phyloP scores from a whole-genome alignment of 208 protist genomes.

The Acanthamoeba triangularis region DNA sequence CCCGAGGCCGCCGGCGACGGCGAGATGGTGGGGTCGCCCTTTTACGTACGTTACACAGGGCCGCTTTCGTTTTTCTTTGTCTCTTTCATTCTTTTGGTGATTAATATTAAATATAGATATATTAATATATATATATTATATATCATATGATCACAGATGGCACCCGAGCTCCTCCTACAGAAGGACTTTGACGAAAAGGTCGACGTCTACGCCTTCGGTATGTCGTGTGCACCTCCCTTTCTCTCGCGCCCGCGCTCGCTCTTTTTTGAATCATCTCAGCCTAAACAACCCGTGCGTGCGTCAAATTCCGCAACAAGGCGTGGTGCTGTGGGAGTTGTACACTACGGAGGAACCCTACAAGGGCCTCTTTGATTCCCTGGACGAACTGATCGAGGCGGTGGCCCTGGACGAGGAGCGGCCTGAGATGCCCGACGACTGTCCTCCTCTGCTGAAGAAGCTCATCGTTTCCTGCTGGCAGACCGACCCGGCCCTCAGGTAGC shows the following conservation, averaged over 20 bases:
- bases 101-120: background rate
- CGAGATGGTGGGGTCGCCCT: conserved; percentile 67
- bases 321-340: conserved; percentile 72
- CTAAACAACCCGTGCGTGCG: background rate
- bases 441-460: conserved; percentile 23
- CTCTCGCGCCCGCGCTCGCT: background rate
- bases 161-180: conserved; percentile 59
- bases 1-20: conserved; percentile 25
- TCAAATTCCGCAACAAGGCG: background rate
- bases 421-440: conserved; percentile 53
- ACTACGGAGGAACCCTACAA: conserved; percentile 52
- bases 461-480: conserved; percentile 42
- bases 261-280: background rate
- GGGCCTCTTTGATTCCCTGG: conserved; percentile 34
- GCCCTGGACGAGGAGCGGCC: conserved; percentile 58
- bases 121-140: no score
- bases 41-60: conserved; percentile 26
- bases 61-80: background rate
- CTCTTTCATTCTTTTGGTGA: background rate
- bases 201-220: conserved; percentile 68
- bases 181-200: conserved; percentile 69
- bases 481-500: conserved; percentile 3
- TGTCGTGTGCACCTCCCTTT: background rate
- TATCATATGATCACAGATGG: background rate
- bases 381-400: conserved; percentile 64